Evolutionary conservation across 768 basidiomycete species (phyloP), one percentile per base, ranked within the genome.

Genomic region (Coprinopsis marcescibilis): DNA sequence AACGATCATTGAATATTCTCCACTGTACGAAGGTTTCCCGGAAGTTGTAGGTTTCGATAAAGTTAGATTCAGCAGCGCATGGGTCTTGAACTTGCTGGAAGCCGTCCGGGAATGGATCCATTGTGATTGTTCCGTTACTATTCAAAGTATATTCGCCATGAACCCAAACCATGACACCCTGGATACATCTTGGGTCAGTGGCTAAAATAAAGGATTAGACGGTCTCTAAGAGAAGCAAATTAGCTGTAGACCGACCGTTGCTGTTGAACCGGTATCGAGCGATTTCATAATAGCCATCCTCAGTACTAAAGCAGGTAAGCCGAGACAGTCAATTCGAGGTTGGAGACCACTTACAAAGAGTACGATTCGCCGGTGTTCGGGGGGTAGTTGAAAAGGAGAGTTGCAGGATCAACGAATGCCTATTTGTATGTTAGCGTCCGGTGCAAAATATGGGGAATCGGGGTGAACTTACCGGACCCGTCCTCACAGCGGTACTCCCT

Each of bases 41-140:
- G 52, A 75, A 60, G 67, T 89, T 86, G 76, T 92, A 97, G 37
- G 69, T 61, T 57, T 93, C 82, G 57, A 97, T 79, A 60, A 94
- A 85, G 62, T 92, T 90, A 23, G 93, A 91, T 8, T 77, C 71
- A 8, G 92, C 88, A 1, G 85, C 86, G 59, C 95, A 99, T 0
- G 92, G 85, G 54, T 94, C 86, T 70, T 99, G 92, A 32, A 97
- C 76, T 71, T 95, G 94, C 62, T 96, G 91, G 66, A 80, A 89
- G 13, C 95, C 95, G 61, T 99, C 95, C 14, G 73, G 77, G 52
- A 91, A 76, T 1, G 93, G 89, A 2, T 60, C 66, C 57, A 91
- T 67, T 32, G 76, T 62, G 49, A 98, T 78, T 8, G 91, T 95
- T 5, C 92, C 92, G 58, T 97, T 94, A 43, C 68, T 17, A 49